Base-by-base conservation (phyloP, 257 asterid genomes). In the Nicotiana knightiana region DNA sequence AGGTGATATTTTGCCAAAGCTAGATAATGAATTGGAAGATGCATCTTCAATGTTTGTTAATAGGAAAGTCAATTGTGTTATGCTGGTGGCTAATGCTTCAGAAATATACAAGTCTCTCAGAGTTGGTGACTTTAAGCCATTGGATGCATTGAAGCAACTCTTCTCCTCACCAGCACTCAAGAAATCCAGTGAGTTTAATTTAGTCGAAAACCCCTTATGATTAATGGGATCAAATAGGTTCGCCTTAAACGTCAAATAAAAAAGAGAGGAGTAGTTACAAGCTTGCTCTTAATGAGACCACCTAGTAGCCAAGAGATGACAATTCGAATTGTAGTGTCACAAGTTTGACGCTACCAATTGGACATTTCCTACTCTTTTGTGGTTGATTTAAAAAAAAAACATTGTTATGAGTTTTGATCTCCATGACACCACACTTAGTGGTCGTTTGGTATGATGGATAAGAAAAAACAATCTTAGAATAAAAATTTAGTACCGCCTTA, bases 11-110 rank as follows among this genome's bases (percentile, higher is more conserved):
- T 17, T 53, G 5, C 82, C 78, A 43, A 71, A 21, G 21, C 6
- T 43, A 21, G 77, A 66, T 43, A 77, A 39, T 24, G 62, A 78
- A 33, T 62, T 80, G 70, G 80, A 76, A 28, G 28, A 46, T 35
- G 32, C 57, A 46, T 81, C 81, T 17, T 64, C 73, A 33, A 61
- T n/a, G 67, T 86, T 67, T 63, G 80, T 66, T 1, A 83, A 17
- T 17, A 61, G 88, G 37, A 71, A 51, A 11, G 88, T 86, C 32
- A 83, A 86, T 64, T 83, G 82, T 32, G 85, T 81, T 8, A 86
- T 86, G 85, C 32, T 86, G 83, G 86, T 77, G 73, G 86, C 84
- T 1, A 86, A 86, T 68, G 77, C 78, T 65, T 85, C 57, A 39
- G 88, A 86, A 67, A 83, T 86, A 21, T 79, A 66, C 2, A 62